Base-by-base conservation (phyloP, 768 basidiomycete species). In the Rossbeevera mucosa region DNA sequence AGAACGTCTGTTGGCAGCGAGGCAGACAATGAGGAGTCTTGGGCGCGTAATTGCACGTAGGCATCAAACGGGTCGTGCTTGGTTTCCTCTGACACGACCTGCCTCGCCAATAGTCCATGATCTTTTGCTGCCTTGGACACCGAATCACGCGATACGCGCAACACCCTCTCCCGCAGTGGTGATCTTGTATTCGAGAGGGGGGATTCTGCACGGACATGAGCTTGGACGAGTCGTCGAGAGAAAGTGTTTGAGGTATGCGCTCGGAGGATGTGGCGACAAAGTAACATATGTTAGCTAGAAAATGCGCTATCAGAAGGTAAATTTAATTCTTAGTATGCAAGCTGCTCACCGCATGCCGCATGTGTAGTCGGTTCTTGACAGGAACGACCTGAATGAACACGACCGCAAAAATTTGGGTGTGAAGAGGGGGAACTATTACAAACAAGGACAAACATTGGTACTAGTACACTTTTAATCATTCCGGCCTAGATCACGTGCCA, bases 231-330 rank as follows among this genome's bases (percentile, higher is more conserved):
- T 51, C 48, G 66, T 58, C 56, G 60, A 26, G 57, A 48, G 41
- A 58, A 57, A 48, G 65, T 52, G 59, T 66, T 71, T 50, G 63
- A 65, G 60, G 72, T 64, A 69, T 74, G 71, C 69, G 73, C 72
- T 78, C 74, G 74, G 59, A 73, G 71, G 63, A 76, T 70, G 72
- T 72, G 77, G 72, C 81, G 83, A 77, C 84, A 83, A 80, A 81
- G 76, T 73, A 77, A 84, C 84, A 86, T 86, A 83, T 80, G 82
- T 86, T 76, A 86, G 72, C 84, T 81, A 56, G n/a, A 59, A 42
- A 54, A 28, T 22, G 26, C 18, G 16, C 14, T 24, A 42, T 63
- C 33, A 52, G 11, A 14, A 13, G 40, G 12, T 0, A 1, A 9
- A 9, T 29, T 20, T 13, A 12, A 44, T 50, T 8, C 44, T 14